Conservation (phyloP, 352 stramenopile genomes). For the Pythium coloratum region DNA sequence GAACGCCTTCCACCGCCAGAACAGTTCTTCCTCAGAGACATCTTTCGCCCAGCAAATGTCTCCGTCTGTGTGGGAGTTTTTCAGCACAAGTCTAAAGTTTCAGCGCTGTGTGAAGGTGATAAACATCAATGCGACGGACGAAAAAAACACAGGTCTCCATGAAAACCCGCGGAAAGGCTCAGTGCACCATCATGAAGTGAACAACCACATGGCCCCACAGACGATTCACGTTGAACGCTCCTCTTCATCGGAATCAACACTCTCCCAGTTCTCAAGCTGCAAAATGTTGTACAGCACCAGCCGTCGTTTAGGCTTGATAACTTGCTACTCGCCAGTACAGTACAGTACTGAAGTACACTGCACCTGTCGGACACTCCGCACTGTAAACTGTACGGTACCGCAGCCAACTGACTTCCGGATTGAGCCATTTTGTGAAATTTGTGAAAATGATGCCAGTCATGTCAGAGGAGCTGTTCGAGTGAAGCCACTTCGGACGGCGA, state of each 20-base stretch:
- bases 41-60: constrained; percentile 1
- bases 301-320: too few species aligned
- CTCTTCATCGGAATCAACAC: too few species aligned
- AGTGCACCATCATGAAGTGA: too few species aligned
- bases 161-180: not conserved
- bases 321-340: too few species aligned
- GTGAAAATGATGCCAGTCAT: not conserved
- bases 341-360: too few species aligned
- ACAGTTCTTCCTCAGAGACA: not conserved
- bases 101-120: not conserved
- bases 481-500: not conserved
- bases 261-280: too few species aligned
- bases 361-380: too few species aligned
- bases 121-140: not conserved
- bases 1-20: not conserved
- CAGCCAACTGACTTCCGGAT: not conserved
- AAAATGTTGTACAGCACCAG: too few species aligned
- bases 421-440: too few species aligned
- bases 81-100: not conserved
- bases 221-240: too few species aligned
- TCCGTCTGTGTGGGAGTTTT: not conserved
- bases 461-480: not conserved
- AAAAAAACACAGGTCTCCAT: not conserved
- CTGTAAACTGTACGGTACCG: too few species aligned
- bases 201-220: too few species aligned